These are phyloP conservation scores for Gautieria morchelliformis DNA, from an alignment of 768 basidiomycete species.

Conservation along the genomic window DNA sequence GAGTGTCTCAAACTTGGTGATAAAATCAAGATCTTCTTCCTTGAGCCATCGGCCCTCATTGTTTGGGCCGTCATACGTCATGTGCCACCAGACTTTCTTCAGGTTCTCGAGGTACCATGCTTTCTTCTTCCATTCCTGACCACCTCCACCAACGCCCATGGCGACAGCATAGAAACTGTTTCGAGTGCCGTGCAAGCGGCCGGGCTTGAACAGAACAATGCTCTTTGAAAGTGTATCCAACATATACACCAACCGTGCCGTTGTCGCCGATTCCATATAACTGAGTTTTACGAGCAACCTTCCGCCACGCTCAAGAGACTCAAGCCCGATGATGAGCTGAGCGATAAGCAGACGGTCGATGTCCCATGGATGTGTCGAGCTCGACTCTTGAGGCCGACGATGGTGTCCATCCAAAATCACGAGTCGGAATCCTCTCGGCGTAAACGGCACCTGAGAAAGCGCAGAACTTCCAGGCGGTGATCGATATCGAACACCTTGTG, in stretches of 20 bases:
- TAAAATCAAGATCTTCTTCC: conserved; percentile 22
- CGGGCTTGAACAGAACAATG: conserved; percentile 21
- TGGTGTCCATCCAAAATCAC: conserved; percentile 27
- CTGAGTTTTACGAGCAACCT: conserved; percentile 25
- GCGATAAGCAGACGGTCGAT: conserved; percentile 21
- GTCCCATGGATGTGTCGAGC: conserved; percentile 7
- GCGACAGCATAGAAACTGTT: conserved; percentile 25
- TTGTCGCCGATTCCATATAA: conserved; percentile 19
- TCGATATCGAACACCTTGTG: not conserved
- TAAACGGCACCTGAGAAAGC: not conserved
- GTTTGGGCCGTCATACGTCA: conserved; percentile 15
- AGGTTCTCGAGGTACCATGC: conserved; percentile 12
- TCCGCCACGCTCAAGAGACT: conserved; percentile 15
- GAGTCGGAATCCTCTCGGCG: conserved; percentile 17
- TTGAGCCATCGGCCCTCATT: conserved; percentile 13
- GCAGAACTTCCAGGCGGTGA: not conserved
- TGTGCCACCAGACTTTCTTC: conserved; percentile 20
- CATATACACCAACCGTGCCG: conserved; percentile 22
- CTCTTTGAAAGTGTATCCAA: conserved; percentile 19
- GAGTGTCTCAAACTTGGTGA: conserved; percentile 15
- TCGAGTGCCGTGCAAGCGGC: conserved; percentile 21
- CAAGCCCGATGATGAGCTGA: conserved; percentile 23
- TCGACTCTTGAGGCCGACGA: conserved; percentile 16
- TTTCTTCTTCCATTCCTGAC: conserved; percentile 6
- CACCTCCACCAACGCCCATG: conserved; percentile 18